A percentile compares a stretch with the other conserved stretches of the same genome.
Evolutionary conservation across 1,284 basidiomycete species (phyloP).

Genomic region (Pseudozyma hubeiensis): DNA sequence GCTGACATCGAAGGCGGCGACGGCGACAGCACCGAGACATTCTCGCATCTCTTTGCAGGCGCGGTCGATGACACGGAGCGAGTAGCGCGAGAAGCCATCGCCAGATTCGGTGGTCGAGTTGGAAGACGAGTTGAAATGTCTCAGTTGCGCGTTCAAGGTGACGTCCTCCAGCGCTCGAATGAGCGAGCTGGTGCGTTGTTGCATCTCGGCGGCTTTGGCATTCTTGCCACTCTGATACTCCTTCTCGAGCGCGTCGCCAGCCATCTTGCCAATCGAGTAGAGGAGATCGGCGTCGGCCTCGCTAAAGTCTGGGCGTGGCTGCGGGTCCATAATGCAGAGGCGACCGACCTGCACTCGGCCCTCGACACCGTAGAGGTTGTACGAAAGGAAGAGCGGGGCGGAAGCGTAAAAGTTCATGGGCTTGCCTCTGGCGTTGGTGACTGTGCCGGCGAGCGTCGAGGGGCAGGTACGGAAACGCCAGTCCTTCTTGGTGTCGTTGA

Average conservation of each 20-base stretch:
- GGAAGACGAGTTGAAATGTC: slow-evolving; percentile 17
- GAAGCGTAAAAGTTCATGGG: slow-evolving; percentile 57
- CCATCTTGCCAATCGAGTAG: slow-evolving; percentile 50
- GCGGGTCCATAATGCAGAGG: slow-evolving; percentile 48
- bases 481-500: slow-evolving; percentile 44
- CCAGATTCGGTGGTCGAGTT: slow-evolving; percentile 17
- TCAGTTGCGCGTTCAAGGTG: slow-evolving; percentile 11
- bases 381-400: slow-evolving; percentile 49
- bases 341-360: slow-evolving; percentile 47
- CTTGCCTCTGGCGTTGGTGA: slow-evolving; percentile 32
- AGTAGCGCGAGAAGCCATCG: slow-evolving; percentile 28
- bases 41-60: slow-evolving; percentile 34
- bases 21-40: slow-evolving; percentile 32
- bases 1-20: slow-evolving; percentile 40
- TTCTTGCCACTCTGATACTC: slow-evolving; percentile 38
- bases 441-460: slow-evolving; percentile 29
- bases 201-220: slow-evolving; percentile 46
- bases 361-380: slow-evolving; percentile 28
- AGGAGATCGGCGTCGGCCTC: slow-evolving; percentile 50
- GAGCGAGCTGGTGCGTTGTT: slow-evolving; percentile 34
- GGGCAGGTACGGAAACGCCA: slow-evolving; percentile 52
- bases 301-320: slow-evolving; percentile 44
- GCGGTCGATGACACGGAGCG: slow-evolving; percentile 26
- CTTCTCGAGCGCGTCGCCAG: slow-evolving; percentile 52
- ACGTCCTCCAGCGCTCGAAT: slow-evolving; percentile 37